Evolutionary conservation across 768 basidiomycete genomes (phyloP), one percentile per base, ranked within the genome.

Genomic region (Kwoniella bestiolae): DNA sequence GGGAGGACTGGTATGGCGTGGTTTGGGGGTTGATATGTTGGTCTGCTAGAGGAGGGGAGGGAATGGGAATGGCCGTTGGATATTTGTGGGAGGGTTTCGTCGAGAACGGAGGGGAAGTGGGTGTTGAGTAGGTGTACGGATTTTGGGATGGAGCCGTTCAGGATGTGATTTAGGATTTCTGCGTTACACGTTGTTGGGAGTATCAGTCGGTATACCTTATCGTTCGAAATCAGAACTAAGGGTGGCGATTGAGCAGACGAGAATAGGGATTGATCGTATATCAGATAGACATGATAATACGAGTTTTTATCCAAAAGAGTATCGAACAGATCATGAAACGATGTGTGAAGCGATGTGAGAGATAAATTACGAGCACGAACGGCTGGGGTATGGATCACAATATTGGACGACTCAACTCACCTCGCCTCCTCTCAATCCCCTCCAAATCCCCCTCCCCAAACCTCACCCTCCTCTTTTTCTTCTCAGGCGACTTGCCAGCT

Each of bases 81-180:
- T 14, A 60, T 35, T 35, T 31, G 34, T 3, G 1, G 56, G 38
- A 38, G 66, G 53, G 46, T 34, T 6, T 46, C 71, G 65, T 56
- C 78, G 78, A 92, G 85, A 11, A 94, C 91, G 12, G 84, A 76
- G 8, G 93, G 92, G 73, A 92, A 96, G 71, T 92, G 85, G 26
- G 82, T 79, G 67, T 91, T 85, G 44, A 95, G 83, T 18, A 89
- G 82, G 2, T 82, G 83, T 14, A 85, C 87, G 2, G 92, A 91
- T 28, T 88, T 86, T 59, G 87, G 86, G 38, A 94, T 86, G n/a
- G 84, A 85, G 14, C 94, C 94, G 1, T 85, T 85, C 8, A 94
- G 85, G 26, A 95, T 88, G 69, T 85, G 83, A 45, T 80, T 82
- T 60, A 87, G 85, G 52, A 94, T 90, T 47, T 86, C 94, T 96